Conservation (phyloP, 441 rosid genomes). For the Biscutella laevigata region DNA sequence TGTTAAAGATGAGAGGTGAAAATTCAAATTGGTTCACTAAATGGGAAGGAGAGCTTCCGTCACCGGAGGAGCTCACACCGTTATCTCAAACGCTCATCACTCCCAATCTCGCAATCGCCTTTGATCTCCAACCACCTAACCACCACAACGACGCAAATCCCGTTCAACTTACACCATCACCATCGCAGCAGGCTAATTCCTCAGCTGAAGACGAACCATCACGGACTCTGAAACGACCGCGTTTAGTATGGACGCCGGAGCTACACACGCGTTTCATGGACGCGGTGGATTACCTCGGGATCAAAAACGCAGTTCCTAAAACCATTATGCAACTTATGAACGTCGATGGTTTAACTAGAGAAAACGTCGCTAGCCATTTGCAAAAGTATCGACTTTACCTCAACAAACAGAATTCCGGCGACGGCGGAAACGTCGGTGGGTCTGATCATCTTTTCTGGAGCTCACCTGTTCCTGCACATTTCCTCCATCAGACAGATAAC, state of each 20-base stretch:
- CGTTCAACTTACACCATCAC: too few relatives aligned
- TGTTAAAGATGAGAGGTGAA: slow-evolving; percentile 57
- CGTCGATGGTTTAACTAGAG: too few relatives aligned
- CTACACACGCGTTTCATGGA: slow-evolving; percentile 84
- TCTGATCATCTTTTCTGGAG: slow-evolving; percentile 81
- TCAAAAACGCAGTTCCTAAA: slow-evolving; percentile 86
- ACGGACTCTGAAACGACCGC: slow-evolving; percentile 68
- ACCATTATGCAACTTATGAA: too few relatives aligned
- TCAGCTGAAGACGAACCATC: slow-evolving; percentile 81
- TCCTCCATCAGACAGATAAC: slow-evolving; percentile 54
- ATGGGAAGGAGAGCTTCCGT: slow-evolving; percentile 77
- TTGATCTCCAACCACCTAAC: slow-evolving; percentile 72
- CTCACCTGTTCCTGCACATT: too few relatives aligned
- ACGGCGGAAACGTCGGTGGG: slow-evolving; percentile 35
- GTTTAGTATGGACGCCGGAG: slow-evolving; percentile 92
- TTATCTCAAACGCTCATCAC: slow-evolving; percentile 77
- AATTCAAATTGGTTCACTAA: slow-evolving; percentile 61
- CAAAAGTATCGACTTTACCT: slow-evolving; percentile 75
- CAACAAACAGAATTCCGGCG: slow-evolving; percentile 74
- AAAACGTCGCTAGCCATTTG: slow-evolving; percentile 81
- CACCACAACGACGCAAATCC: slow-evolving; percentile 15
- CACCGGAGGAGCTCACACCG: slow-evolving; percentile 86
- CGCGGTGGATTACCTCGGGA: slow-evolving; percentile 81
- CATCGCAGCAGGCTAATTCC: too few relatives aligned
- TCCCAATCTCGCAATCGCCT: slow-evolving; percentile 85